These are phyloP conservation scores for Nannizziopsis arthrosporioides DNA, from an alignment of 2,329 filamentous ascomycete genomes.

Conservation along the genomic window DNA sequence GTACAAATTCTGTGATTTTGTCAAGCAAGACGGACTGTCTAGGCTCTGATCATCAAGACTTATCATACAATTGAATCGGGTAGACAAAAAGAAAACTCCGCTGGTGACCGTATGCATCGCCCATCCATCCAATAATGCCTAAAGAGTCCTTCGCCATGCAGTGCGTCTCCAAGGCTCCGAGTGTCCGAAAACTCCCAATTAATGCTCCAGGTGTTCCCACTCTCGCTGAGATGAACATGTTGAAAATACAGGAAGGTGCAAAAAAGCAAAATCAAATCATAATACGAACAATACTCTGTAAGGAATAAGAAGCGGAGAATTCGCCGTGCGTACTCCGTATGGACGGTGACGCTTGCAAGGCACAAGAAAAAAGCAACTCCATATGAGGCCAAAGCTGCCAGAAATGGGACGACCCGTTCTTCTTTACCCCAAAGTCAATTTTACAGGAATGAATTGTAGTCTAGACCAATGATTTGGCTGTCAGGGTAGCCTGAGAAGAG, in stretches of 20 bases:
- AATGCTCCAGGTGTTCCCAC: constrained; percentile 8
- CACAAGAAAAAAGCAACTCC: constrained; percentile 6
- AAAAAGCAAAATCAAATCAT: neutral
- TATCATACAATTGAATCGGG: constrained; percentile 4
- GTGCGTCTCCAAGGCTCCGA: neutral
- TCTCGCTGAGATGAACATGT: neutral
- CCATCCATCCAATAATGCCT: constrained; percentile 6
- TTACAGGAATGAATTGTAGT: constrained; percentile 13
- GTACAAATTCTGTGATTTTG: too few species aligned
- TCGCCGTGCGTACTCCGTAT: constrained; percentile 6
- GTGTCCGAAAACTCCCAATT: constrained; percentile 5
- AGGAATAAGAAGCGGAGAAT: constrained; percentile 1
- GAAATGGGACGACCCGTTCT: constrained; percentile 9
- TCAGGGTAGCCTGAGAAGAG: constrained; percentile 8
- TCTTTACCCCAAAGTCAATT: constrained; percentile 10
- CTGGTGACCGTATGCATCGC: constrained; percentile 5
- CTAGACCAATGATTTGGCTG: constrained; percentile 10
- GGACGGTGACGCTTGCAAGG: constrained; percentile 8
- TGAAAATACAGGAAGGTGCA: neutral
- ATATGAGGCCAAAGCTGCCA: constrained; percentile 3
- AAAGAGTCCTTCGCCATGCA: neutral
- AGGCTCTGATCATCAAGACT: neutral
- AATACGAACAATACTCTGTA: neutral
- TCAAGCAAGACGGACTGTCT: too few species aligned
- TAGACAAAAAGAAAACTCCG: constrained; percentile 1